Evolutionary conservation across 768 basidiomycete genomes (phyloP).

Genomic region (Pisolithus microcarpus): DNA sequence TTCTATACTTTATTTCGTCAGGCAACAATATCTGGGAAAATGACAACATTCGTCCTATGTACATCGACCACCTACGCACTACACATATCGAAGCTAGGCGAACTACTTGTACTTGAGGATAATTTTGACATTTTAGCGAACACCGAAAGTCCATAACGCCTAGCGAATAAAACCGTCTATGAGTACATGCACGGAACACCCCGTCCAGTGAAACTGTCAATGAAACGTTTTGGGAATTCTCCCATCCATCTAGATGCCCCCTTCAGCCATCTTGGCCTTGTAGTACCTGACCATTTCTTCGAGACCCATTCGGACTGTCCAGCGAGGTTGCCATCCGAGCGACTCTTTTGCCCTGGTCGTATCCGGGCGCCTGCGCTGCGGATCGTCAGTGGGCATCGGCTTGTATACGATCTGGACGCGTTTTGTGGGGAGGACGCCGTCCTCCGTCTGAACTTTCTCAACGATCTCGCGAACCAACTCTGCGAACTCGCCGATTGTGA

Average conservation of each 20-base stretch:
- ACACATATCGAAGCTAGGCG: background rate
- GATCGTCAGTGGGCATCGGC: conserved; percentile 87
- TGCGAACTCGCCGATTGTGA: conserved; percentile 92
- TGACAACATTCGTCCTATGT: too few species aligned
- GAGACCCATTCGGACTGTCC: conserved; percentile 88
- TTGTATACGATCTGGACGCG: conserved; percentile 67
- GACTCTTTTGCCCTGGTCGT: conserved; percentile 81
- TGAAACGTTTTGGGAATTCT: background rate
- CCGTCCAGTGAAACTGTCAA: too few species aligned
- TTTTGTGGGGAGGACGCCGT: conserved; percentile 46
- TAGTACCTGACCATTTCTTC: conserved; percentile 95
- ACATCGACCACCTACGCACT: background rate
- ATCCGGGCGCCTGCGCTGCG: conserved; percentile 89
- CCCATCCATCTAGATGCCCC: conserved; percentile 46
- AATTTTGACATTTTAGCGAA: background rate
- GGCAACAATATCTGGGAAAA: background rate
- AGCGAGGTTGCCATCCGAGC: conserved; percentile 87
- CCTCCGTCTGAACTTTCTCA: conserved; percentile 84
- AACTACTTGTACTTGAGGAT: background rate
- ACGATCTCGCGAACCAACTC: conserved; percentile 88
- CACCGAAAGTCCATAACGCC: too few species aligned
- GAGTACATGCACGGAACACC: too few species aligned
- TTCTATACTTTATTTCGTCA: background rate
- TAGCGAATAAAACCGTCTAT: too few species aligned
- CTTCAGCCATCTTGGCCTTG: conserved; percentile 83